Conservation (phyloP, 441 rosid species). For the Erysimum pusillum region DNA sequence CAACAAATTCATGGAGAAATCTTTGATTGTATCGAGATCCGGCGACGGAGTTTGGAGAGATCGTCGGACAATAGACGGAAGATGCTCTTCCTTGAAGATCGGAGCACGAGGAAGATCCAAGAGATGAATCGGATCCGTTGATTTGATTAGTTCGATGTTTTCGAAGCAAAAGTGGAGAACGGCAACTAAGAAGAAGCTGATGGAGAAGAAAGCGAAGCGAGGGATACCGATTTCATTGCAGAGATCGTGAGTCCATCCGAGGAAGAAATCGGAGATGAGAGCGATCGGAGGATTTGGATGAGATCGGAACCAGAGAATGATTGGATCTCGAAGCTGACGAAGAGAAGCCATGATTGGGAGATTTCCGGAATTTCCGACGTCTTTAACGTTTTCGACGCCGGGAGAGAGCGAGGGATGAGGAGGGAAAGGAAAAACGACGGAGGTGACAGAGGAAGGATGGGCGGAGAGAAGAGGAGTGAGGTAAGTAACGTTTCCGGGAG, state of each 20-base stretch:
- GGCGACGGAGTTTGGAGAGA: slow-evolving; percentile 29
- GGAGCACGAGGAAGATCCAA: slow-evolving; percentile 57
- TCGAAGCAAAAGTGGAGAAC: slow-evolving; percentile 47
- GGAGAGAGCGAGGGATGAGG: slow-evolving; percentile 56
- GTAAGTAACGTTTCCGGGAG: slow-evolving; percentile 58
- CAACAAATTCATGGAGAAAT: slow-evolving; percentile 44
- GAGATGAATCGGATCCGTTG: slow-evolving; percentile 42
- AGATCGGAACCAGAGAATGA: slow-evolving; percentile 58
- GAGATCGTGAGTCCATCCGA: slow-evolving; percentile 64
- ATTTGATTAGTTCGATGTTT: slow-evolving; percentile 33
- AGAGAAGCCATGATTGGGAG: slow-evolving; percentile 52
- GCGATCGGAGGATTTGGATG: slow-evolving; percentile 64
- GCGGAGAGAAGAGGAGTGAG: slow-evolving; percentile 56
- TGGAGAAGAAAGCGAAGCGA: slow-evolving; percentile 53
- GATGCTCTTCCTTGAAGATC: slow-evolving; percentile 53
- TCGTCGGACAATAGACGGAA: slow-evolving; percentile 53
- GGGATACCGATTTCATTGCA: slow-evolving; percentile 43
- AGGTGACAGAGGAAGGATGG: slow-evolving; percentile 47
- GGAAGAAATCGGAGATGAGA: slow-evolving; percentile 71
- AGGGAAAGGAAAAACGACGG: slow-evolving; percentile 61
- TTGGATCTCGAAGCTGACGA: slow-evolving; percentile 51
- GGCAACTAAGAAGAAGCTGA: slow-evolving; percentile 46
- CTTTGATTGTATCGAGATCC: slow-evolving; percentile 45
- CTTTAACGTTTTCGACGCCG: slow-evolving; percentile 60
- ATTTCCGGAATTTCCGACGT: slow-evolving; percentile 58